Conservation (phyloP, 176 grass and related monocot genomes). For the Aegilops speltoides region DNA sequence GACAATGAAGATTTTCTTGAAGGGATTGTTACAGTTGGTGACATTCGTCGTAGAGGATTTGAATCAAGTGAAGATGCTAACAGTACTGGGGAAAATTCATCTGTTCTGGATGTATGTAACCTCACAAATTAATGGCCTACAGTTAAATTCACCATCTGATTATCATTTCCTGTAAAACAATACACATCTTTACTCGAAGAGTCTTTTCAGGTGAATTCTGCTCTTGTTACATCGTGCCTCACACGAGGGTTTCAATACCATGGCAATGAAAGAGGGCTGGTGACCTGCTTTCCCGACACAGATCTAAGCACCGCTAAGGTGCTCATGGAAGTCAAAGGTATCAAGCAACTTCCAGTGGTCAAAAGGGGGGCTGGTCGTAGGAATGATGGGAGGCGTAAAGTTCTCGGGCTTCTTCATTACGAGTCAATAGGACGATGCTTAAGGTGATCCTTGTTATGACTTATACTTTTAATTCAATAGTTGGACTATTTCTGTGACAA, state of each 20-base stretch:
- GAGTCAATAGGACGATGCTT: constrained; percentile 83
- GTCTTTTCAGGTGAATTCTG: constrained; percentile 59
- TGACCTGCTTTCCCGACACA: constrained; percentile 91
- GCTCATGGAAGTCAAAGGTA: constrained; percentile 97
- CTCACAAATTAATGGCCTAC: not conserved
- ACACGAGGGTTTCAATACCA: constrained; percentile 88
- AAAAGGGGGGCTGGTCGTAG: constrained; percentile 65
- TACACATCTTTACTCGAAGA: constrained; percentile 21
- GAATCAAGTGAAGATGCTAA: constrained; percentile 42
- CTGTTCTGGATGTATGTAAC: constrained; percentile 47
- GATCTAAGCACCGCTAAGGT: constrained; percentile 95
- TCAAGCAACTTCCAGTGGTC: constrained; percentile 96
- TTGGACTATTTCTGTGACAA: not conserved
- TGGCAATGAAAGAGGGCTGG: constrained; percentile 77
- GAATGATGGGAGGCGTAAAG: constrained; percentile 70
- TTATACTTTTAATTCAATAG: constrained; percentile 4
- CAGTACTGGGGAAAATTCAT: constrained; percentile 36
- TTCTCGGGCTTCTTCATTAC: constrained; percentile 90
- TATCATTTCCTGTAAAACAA: constrained; percentile 10
- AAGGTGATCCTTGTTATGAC: constrained; percentile 49
- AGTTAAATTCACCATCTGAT: constrained; percentile 5
- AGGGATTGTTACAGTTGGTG: constrained; percentile 82
- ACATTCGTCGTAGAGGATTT: constrained; percentile 68
- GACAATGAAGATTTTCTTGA: constrained; percentile 96
- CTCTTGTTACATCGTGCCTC: constrained; percentile 68